Percentiles rank a stretch among this genome's conserved stretches.
Conservation (phyloP, 2,329 filamentous ascomycete species). For the Sporothrix phasma region DNA sequence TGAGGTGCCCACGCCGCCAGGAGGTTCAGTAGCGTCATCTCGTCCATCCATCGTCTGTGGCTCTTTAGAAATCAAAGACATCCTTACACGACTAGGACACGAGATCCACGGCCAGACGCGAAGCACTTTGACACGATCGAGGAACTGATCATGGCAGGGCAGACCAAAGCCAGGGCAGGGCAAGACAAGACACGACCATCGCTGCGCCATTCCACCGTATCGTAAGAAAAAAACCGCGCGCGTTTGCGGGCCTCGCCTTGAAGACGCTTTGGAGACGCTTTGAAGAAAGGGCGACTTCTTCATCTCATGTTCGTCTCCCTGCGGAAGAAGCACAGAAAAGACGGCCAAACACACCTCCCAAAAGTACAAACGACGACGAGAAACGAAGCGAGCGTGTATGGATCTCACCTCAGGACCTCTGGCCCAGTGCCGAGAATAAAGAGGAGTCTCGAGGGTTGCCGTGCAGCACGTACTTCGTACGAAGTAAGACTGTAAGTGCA, state of each 20-base stretch:
- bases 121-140: not conserved
- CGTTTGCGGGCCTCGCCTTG: too few relatives aligned
- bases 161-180: not conserved
- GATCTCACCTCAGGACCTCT: not conserved
- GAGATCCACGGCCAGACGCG: not conserved
- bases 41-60: not conserved
- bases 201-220: not conserved
- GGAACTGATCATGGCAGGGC: not conserved
- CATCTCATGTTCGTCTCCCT: slow-evolving; percentile 6
- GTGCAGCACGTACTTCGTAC: not conserved
- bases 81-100: slow-evolving; percentile 7
- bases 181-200: not conserved
- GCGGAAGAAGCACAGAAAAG: not conserved
- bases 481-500: too few relatives aligned
- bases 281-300: slow-evolving; percentile 4
- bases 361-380: too few relatives aligned
- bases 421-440: not conserved
- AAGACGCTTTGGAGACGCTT: too few relatives aligned
- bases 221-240: not conserved
- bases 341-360: too few relatives aligned
- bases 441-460: not conserved
- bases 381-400: too few relatives aligned
- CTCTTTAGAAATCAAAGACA: not conserved
- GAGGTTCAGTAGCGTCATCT: not conserved
- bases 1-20: not conserved